Evolutionary conservation across 192 early-diverging fungal species (phyloP).

Genomic region (Phycomyces nitens): DNA sequence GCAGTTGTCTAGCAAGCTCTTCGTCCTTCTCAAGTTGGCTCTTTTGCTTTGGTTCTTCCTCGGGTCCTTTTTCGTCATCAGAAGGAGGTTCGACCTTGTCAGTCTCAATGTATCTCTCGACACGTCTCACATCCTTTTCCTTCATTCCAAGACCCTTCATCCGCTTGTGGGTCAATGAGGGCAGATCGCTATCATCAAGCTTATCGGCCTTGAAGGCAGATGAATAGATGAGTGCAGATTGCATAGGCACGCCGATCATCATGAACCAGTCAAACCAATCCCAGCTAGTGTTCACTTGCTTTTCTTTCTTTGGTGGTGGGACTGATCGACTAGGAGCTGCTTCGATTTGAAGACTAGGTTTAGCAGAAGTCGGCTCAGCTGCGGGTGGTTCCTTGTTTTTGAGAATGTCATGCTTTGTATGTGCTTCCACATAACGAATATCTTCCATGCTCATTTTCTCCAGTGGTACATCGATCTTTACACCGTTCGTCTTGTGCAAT

Average conservation of each 20-base stretch:
- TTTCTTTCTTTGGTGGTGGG: slow-evolving; percentile 19
- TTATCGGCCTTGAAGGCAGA: slow-evolving; percentile 83
- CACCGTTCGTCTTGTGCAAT: slow-evolving; percentile 92
- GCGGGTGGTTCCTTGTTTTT: background rate
- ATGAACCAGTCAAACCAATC: slow-evolving; percentile 96
- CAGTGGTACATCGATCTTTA: slow-evolving; percentile 88
- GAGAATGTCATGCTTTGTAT: slow-evolving; percentile 14
- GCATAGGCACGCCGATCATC: slow-evolving; percentile 65
- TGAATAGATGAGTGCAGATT: slow-evolving; percentile 78
- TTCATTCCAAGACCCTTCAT: slow-evolving; percentile 78
- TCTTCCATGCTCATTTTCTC: slow-evolving; percentile 77
- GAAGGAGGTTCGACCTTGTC: slow-evolving; percentile 47
- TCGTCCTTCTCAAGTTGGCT: slow-evolving; percentile 76
- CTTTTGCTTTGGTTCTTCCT: slow-evolving; percentile 31
- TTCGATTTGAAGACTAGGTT: background rate
- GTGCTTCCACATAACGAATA: slow-evolving; percentile 45
- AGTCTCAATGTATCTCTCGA: slow-evolving; percentile 61
- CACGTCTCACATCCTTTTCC: slow-evolving; percentile 78
- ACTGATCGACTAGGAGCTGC: background rate
- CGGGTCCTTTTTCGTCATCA: slow-evolving; percentile 34
- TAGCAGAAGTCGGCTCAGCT: background rate
- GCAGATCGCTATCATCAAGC: slow-evolving; percentile 76
- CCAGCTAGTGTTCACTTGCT: slow-evolving; percentile 67
- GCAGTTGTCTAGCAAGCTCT: slow-evolving; percentile 74
- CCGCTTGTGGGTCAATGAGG: slow-evolving; percentile 69